Conservation (phyloP, 129 eudicot species). For the Kitagawia praeruptora region DNA sequence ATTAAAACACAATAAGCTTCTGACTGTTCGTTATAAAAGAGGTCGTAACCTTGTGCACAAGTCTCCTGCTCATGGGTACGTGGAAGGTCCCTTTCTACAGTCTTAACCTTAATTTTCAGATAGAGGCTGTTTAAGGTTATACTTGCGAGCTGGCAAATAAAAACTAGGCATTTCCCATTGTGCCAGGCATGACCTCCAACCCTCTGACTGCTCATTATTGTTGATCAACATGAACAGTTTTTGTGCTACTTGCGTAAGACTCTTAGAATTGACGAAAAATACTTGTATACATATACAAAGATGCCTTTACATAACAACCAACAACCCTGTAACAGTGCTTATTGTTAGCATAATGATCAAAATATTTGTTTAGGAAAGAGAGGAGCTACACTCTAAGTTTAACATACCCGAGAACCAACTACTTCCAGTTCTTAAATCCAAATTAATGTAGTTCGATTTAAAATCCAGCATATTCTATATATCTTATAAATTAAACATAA, state of each 20-base stretch:
- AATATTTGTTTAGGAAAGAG: neutral
- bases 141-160: neutral
- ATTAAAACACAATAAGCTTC: neutral
- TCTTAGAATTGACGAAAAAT: neutral
- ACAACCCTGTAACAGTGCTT: neutral
- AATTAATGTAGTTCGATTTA: neutral
- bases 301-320: neutral
- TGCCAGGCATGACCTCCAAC: neutral
- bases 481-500: neutral
- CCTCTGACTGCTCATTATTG: neutral
- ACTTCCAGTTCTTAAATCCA: neutral
- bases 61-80: neutral
- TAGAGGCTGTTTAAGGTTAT: neutral
- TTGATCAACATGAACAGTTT: neutral
- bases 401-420: neutral
- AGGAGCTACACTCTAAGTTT: neutral
- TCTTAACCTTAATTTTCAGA: neutral
- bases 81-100: neutral
- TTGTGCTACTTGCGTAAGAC: neutral
- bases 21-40: neutral
- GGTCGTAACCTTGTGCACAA: neutral
- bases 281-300: neutral
- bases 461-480: neutral
- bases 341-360: neutral
- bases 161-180: neutral